Conservation (phyloP, 169 alveolate genomes). For the Perkinsus marinus region DNA sequence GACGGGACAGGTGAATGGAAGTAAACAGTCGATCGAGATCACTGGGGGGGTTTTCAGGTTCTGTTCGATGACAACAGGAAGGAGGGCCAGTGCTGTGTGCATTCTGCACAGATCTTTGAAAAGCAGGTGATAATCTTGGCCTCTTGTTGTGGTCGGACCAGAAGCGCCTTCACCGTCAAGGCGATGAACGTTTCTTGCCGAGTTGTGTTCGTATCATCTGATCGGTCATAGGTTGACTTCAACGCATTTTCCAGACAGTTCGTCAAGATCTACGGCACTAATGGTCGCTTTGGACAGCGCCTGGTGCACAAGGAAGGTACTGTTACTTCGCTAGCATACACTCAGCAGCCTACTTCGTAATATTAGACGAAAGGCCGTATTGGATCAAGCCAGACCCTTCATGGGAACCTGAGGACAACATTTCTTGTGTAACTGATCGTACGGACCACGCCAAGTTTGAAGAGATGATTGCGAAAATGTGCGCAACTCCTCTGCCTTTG, state of each 20-base stretch:
- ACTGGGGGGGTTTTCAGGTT: neutral
- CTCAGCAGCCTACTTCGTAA: neutral
- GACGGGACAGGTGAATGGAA: neutral
- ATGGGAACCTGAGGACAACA: neutral
- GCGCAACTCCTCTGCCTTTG: neutral
- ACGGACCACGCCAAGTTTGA: neutral
- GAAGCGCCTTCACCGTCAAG: no score
- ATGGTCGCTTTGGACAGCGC: neutral
- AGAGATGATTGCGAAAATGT: neutral
- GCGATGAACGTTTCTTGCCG: no score
- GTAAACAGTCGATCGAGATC: neutral
- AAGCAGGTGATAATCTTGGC: neutral
- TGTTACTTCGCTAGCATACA: neutral
- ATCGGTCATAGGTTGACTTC: neutral
- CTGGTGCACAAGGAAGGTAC: neutral
- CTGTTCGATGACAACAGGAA: neutral
- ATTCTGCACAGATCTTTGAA: neutral
- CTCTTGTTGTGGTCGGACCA: no score
- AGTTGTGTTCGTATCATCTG: no score
- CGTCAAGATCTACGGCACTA: neutral
- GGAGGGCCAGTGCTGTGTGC: neutral
- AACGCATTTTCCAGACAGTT: neutral
- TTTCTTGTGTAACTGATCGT: neutral
- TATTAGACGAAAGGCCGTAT: neutral
- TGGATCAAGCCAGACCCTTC: neutral